phyloP scores from a whole-genome alignment of 139 green algal species.

The Picochlorum sp. region DNA sequence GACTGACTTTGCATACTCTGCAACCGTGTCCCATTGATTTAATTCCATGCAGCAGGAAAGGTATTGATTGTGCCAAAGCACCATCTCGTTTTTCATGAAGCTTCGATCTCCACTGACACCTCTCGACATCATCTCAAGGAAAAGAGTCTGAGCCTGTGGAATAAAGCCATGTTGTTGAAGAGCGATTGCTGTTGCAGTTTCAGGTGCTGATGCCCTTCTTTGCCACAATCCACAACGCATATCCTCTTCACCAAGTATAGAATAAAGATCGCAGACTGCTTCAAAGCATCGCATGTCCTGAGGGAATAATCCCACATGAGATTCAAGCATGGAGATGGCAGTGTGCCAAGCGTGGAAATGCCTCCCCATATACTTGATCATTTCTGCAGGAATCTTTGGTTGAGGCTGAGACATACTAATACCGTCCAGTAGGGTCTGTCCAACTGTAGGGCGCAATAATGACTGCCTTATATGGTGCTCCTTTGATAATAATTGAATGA shows the following conservation, averaged over 20 bases:
- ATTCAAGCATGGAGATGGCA: conserved; percentile 91
- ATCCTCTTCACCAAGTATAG: conserved; percentile 76
- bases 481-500: conserved; percentile 85
- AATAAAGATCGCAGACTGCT: conserved; percentile 78
- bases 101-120: conserved; percentile 14
- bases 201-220: conserved; percentile 31
- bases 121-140: conserved; percentile 38
- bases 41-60: conserved; percentile 67
- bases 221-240: conserved; percentile 83
- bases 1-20: conserved; percentile 65
- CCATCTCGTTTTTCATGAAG: conserved; percentile 54
- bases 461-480: conserved; percentile 83
- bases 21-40: conserved; percentile 87
- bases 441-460: conserved; percentile 39
- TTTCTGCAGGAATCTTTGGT: conserved; percentile 95
- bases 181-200: conserved; percentile 55
- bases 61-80: conserved; percentile 82
- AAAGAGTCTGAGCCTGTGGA: conserved; percentile 63
- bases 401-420: conserved; percentile 92
- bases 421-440: conserved; percentile 81
- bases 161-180: conserved; percentile 83
- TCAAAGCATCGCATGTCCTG: conserved; percentile 87
- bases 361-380: conserved; percentile 97
- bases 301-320: conserved; percentile 62
- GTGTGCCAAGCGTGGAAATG: conserved; percentile 96